A percentile compares a stretch with the other conserved stretches of the same genome.
Evolutionary conservation across 2,329 filamentous ascomycete genomes (phyloP).

Genomic region (Cryphonectria japonica): DNA sequence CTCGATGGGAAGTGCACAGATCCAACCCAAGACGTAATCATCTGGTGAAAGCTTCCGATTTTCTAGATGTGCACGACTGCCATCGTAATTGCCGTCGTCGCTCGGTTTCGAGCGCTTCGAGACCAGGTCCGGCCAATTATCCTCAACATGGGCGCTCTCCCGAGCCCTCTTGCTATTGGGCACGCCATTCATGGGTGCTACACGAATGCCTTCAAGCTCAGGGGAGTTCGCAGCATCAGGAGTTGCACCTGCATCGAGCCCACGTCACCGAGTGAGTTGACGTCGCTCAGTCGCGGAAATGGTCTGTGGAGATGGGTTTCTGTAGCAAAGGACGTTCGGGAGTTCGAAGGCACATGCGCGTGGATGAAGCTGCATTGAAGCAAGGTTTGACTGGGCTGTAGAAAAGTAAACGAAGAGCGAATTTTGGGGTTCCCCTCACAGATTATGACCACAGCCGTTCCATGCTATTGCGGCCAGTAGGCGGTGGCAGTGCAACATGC

Average conservation of each 20-base stretch:
- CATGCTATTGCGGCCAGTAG: neutral
- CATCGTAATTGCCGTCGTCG: neutral
- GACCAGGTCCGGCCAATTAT: neutral
- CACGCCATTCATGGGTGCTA: neutral
- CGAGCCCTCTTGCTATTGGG: neutral
- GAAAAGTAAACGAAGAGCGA: neutral
- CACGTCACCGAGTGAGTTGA: neutral
- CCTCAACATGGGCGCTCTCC: neutral
- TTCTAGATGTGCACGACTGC: neutral
- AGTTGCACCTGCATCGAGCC: neutral
- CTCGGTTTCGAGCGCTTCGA: neutral
- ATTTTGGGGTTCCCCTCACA: neutral
- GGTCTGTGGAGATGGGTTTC: neutral
- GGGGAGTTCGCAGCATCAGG: neutral
- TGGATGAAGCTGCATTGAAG: neutral
- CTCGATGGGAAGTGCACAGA: slow-evolving; percentile 26
- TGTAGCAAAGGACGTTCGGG: neutral
- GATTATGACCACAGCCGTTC: no score
- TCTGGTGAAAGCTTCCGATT: neutral
- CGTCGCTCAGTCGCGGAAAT: neutral
- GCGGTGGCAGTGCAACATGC: neutral
- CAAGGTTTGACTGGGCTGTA: neutral
- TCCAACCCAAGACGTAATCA: slow-evolving; percentile 21
- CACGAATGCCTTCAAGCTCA: neutral
- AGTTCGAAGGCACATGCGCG: neutral